A percentile compares a stretch with the other conserved stretches of the same genome.
These are phyloP conservation scores for Apiotrichum porosum DNA, from an alignment of 1,284 basidiomycete genomes.

Conservation along the genomic window DNA sequence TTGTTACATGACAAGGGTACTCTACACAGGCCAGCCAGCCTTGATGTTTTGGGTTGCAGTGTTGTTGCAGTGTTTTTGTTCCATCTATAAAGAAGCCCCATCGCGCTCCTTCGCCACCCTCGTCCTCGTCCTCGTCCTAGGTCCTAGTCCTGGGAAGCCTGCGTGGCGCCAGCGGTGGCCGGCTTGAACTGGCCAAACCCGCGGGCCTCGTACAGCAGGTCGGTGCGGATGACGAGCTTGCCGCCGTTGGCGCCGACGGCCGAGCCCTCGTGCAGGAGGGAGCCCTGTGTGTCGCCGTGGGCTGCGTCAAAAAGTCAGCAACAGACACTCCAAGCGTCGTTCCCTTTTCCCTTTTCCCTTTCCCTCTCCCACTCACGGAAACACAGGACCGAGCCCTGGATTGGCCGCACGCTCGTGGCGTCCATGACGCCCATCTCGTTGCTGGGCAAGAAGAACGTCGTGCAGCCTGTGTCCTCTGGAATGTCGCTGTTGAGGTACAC, in stretches of 20 bases:
- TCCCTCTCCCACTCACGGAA: constrained; percentile 50
- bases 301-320: constrained; percentile 20
- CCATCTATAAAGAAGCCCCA: no score
- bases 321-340: no score
- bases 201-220: constrained; percentile 48
- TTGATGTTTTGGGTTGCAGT: not conserved
- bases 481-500: constrained; percentile 56
- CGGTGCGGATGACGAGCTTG: constrained; percentile 49
- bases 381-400: constrained; percentile 54
- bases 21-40: no score
- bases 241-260: constrained; percentile 44
- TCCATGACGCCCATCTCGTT: constrained; percentile 50
- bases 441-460: constrained; percentile 57
- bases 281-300: constrained; percentile 48
- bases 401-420: constrained; percentile 53
- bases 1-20: no score
- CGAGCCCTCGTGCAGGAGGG: constrained; percentile 48
- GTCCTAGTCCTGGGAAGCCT: not conserved
- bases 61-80: not conserved
- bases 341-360: no score
- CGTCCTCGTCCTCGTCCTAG: no score
- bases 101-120: no score
- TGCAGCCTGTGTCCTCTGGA: constrained; percentile 51
- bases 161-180: constrained; percentile 6
- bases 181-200: constrained; percentile 47